Evolutionary conservation across 768 basidiomycete species (phyloP).

Genomic region (Cystofilobasidium macerans): DNA sequence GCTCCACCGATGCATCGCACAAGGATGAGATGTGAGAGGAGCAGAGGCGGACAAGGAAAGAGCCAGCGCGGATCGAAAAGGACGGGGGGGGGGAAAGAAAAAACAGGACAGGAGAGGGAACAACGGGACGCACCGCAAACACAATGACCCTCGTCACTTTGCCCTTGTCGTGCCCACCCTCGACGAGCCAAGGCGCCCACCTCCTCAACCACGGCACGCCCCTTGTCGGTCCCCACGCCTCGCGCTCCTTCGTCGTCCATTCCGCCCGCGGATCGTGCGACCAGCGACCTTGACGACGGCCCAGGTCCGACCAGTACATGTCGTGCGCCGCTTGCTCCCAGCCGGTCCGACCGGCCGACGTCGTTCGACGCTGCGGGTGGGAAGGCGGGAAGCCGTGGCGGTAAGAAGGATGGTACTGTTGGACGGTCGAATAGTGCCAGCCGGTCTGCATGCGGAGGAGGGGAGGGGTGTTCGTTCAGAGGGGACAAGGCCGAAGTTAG

Average conservation of each 20-base stretch:
- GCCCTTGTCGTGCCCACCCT: not conserved
- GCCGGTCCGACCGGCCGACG: not conserved
- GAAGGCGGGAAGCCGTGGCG: not conserved
- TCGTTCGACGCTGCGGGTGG: not conserved
- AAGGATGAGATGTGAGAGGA: not conserved
- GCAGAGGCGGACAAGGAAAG: not conserved
- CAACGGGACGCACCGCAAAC: not conserved
- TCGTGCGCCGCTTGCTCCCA: constrained; percentile 1
- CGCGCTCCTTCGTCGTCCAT: not conserved
- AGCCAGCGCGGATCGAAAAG: not conserved
- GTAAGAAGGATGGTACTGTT: not conserved
- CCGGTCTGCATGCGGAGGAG: not conserved
- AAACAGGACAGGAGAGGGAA: no score
- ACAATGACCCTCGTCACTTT: not conserved
- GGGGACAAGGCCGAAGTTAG: not conserved
- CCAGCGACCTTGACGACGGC: not conserved
- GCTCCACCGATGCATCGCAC: not conserved
- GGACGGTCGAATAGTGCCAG: not conserved
- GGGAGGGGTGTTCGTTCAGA: not conserved
- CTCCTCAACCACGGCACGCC: not conserved
- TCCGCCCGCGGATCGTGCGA: not conserved
- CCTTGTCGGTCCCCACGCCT: not conserved
- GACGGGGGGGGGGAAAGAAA: not conserved
- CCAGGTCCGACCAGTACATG: not conserved
- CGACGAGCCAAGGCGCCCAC: not conserved